Percentiles rank a stretch among this genome's conserved stretches.
phyloP scores from a whole-genome alignment of 2,329 filamentous ascomycete genomes.

The Waltergamsia citrina region DNA sequence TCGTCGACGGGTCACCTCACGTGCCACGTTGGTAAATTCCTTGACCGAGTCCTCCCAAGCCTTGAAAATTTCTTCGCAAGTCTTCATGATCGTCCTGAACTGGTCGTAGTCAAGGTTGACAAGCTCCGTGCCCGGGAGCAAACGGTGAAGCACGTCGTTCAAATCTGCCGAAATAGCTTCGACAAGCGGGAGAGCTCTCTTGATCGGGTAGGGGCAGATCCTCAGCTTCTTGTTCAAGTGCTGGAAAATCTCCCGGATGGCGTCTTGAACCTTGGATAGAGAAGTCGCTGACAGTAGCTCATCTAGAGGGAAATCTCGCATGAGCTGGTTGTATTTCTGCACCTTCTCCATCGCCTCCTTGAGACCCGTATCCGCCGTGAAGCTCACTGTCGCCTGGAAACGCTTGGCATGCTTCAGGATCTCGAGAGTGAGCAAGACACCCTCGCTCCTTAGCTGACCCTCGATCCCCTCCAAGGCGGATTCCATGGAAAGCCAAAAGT shows the following conservation, averaged over 20 bases:
- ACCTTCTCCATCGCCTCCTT: slow-evolving; percentile 95
- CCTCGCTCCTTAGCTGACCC: slow-evolving; percentile 76
- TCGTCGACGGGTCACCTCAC: slow-evolving; percentile 84
- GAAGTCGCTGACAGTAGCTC: slow-evolving; percentile 90
- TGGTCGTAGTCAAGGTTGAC: slow-evolving; percentile 90
- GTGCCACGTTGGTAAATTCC: slow-evolving; percentile 94
- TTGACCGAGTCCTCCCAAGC: slow-evolving; percentile 95
- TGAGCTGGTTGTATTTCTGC: slow-evolving; percentile 96
- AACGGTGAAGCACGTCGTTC: slow-evolving; percentile 72
- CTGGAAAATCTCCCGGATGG: slow-evolving; percentile 78
- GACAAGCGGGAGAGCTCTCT: slow-evolving; percentile 83
- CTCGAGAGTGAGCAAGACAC: slow-evolving; percentile 83
- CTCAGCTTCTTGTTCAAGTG: slow-evolving; percentile 98
- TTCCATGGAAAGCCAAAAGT: slow-evolving; percentile 98
- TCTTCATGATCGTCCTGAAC: slow-evolving; percentile 77
- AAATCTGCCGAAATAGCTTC: slow-evolving; percentile 94
- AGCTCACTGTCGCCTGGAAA: slow-evolving; percentile 95
- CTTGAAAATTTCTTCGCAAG: slow-evolving; percentile 76
- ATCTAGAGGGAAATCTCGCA: slow-evolving; percentile 95
- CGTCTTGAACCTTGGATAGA: slow-evolving; percentile 78
- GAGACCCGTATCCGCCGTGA: slow-evolving; percentile 88
- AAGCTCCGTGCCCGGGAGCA: slow-evolving; percentile 77
- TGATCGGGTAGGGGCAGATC: slow-evolving; percentile 91
- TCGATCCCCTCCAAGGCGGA: slow-evolving; percentile 87
- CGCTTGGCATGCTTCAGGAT: slow-evolving; percentile 95